Evolutionary conservation across 371 early-diverging fungal species (phyloP), one percentile per base, ranked within the genome.

Genomic region (Apophysomyces trapeziformis): DNA sequence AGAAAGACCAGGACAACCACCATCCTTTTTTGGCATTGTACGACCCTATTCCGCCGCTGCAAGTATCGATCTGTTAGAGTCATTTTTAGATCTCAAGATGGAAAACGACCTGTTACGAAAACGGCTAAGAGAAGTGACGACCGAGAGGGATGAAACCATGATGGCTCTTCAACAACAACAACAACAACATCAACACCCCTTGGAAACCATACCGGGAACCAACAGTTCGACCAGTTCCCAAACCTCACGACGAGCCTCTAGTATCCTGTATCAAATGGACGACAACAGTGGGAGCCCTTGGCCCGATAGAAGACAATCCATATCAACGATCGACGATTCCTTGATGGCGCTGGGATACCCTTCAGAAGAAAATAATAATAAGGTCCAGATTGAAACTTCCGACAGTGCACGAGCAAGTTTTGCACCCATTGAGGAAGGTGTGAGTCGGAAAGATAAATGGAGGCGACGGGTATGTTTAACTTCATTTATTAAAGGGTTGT

Each of bases 81-180:
- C 80, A 7, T 83, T 87, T 64, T 64, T 87, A 32, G 85, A 87
- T 62, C 71, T 85, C 12, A 83, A 83, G 59, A 73, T 82, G 36
- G 87, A 87, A 67, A 87, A 87, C 62, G 80, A 83, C 60, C 75
- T 77, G 74, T 57, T 87, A 3, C 63, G 58, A 36, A 47, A 64
- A 45, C 69, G 57, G 7, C 57, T 68, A 16, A 63, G 54, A 14
- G 68, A 68, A 44, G 38, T 44, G 54, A 58, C 38, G 57, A 64
- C 13, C 41, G 61, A 21, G 32, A 61, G 14, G 41, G 36, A 50
- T 21, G 54, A 50, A 50, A 50, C 54, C 54, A 50, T 50, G 21
- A 50, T 50, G 54, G 21, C n/a, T 9, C 54, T 50, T 11, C 54
- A 50, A 50, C 54, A 50, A 50, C 21, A 13, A 6, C 16, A 45